Conservation (phyloP, 495 filamentous ascomycete genomes). For the Penicillium daleae region DNA sequence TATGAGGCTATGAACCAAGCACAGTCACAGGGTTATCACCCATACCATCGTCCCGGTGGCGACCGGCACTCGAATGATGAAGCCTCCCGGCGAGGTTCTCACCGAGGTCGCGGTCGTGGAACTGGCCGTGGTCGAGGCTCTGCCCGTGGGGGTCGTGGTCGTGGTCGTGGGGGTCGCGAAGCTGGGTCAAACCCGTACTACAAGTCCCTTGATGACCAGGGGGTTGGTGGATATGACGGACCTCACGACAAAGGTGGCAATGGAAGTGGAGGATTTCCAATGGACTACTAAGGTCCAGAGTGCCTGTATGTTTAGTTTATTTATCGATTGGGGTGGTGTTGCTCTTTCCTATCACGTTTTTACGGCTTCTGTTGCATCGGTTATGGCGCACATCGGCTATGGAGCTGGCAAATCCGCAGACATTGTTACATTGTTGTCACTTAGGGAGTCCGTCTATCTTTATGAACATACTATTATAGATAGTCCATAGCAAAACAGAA, state of each 20-base stretch:
- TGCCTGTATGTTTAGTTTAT: no score
- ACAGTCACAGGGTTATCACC: conserved; percentile 22
- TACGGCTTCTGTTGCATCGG: background rate
- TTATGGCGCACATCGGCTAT: background rate
- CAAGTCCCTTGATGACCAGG: conserved; percentile 46
- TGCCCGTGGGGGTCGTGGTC: conserved; percentile 45
- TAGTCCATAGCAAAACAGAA: background rate
- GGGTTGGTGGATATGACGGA: conserved; percentile 32
- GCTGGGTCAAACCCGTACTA: conserved; percentile 41
- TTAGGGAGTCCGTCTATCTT: background rate
- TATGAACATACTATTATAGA: background rate
- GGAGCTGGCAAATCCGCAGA: background rate
- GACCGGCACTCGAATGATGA: conserved; percentile 34
- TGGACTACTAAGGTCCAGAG: conserved; percentile 46
- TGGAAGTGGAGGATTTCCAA: conserved; percentile 32
- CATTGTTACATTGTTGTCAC: background rate
- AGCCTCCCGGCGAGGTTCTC: conserved; percentile 42
- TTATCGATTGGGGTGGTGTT: no score
- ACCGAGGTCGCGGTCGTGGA: conserved; percentile 53
- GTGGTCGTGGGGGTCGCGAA: conserved; percentile 41
- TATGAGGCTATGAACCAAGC: conserved; percentile 26
- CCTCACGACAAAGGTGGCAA: conserved; percentile 36
- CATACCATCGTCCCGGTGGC: conserved; percentile 29
- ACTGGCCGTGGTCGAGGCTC: conserved; percentile 48
- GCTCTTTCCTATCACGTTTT: background rate